Evolutionary conservation across 2,329 filamentous ascomycete species (phyloP).

Genomic region (Neofusicoccum umdonicola): DNA sequence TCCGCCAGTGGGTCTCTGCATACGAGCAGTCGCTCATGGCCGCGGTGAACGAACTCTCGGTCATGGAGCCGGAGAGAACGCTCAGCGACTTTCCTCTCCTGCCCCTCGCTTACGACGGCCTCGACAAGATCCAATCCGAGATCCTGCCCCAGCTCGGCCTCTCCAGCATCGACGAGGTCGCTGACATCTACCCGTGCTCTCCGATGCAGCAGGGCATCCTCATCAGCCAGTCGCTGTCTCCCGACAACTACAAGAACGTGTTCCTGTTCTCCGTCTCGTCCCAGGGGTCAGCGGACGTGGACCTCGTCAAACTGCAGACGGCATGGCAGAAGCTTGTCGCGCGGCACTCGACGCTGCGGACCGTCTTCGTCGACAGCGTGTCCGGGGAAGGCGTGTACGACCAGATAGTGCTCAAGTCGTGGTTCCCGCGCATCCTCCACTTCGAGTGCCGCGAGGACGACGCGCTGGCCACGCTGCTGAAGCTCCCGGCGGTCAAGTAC

Average conservation of each 20-base stretch:
- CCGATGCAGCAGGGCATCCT: constrained; percentile 15
- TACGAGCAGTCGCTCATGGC: constrained; percentile 36
- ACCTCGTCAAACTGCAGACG: constrained; percentile 29
- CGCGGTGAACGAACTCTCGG: constrained; percentile 25
- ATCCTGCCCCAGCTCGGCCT: not conserved
- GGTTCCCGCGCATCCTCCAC: constrained; percentile 8
- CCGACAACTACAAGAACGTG: constrained; percentile 1
- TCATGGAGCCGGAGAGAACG: not conserved
- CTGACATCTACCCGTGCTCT: constrained; percentile 12
- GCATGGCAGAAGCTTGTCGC: constrained; percentile 37
- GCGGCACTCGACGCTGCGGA: constrained; percentile 32
- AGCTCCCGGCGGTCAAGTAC: constrained; percentile 21
- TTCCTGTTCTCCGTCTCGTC: not conserved
- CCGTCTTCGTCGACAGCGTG: constrained; percentile 34
- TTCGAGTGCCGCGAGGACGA: constrained; percentile 16
- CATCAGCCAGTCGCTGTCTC: not conserved
- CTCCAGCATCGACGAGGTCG: constrained; percentile 22
- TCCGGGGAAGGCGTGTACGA: constrained; percentile 31
- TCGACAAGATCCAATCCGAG: not conserved
- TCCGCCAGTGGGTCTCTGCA: constrained; percentile 43
- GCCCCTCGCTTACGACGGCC: not conserved
- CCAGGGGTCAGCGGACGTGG: constrained; percentile 17
- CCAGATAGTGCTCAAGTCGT: constrained; percentile 26
- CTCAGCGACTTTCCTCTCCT: constrained; percentile 3
- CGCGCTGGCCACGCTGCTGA: constrained; percentile 20